Percentiles rank a stretch among this genome's conserved stretches.
Evolutionary conservation across 257 asterid genomes (phyloP).

Genomic region (Thymus mandschuricus): DNA sequence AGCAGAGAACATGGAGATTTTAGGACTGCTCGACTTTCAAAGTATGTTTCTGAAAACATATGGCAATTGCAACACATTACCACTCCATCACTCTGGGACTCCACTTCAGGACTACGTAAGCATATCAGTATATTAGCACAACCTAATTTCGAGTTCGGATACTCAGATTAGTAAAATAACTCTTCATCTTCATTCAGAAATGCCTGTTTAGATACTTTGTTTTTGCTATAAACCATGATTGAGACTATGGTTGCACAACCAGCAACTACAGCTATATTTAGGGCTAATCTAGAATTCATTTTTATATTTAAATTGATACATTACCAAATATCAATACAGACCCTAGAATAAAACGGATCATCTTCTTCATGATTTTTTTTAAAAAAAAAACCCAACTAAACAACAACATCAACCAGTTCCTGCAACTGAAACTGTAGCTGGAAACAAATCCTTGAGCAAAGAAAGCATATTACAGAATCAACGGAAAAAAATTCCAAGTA

Average conservation of each 20-base stretch:
- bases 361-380: not conserved
- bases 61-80: not conserved
- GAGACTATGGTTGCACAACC: not conserved
- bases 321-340: not conserved
- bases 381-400: not conserved
- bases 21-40: not conserved
- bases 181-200: not conserved
- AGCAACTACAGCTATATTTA: not conserved
- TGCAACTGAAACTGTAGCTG: not conserved
- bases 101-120: not conserved
- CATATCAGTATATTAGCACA: not conserved
- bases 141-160: not conserved
- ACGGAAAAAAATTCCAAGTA: not conserved
- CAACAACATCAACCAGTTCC: not conserved
- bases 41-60: not conserved
- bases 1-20: not conserved
- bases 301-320: slow-evolving; percentile 4
- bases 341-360: not conserved
- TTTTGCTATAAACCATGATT: not conserved
- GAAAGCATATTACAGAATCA: slow-evolving; percentile 7
- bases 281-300: slow-evolving; percentile 1
- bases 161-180: no score
- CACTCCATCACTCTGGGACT: not conserved
- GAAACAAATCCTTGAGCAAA: not conserved
- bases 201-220: not conserved